Base-by-base conservation (phyloP, 805 yeast species). In the Saccharomycopsis oosterbeekiorum region DNA sequence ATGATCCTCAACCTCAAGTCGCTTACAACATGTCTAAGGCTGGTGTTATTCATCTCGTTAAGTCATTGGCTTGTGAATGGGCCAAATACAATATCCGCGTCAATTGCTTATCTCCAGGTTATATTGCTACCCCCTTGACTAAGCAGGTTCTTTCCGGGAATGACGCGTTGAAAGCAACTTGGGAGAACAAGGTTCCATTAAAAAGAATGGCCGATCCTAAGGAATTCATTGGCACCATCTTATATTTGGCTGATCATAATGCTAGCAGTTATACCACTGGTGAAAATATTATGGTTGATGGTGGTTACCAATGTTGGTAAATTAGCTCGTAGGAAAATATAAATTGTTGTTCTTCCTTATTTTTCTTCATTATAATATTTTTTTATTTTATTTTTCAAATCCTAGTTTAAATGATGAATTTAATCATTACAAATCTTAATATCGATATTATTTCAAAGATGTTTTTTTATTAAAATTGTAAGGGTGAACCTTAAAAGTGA, bases 11-110 rank as follows among this genome's bases (percentile, higher is more conserved):
- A 74, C 87, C 87, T 12, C 88, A 84, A 73, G 74, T 79, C 64
- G 84, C 86, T 71, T 84, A 84, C 78, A 84, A 84, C 74, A 86
- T 85, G 75, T 81, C 87, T 68, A 84, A 84, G 77, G 88, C 89
- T 39, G 89, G 84, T 63, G 89, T 84, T 43, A 79, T 80, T 65
- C 89, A 84, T 73, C 77, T 84, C 73, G 83, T 78, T 68, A 77
- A 82, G 71, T 82, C 87, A n/a, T 78, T 84, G 66, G 87, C 88
- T 39, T 84, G 85, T 63, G 89, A 84, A 73, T 84, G 89, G 89
- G 88, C 89, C 59, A 82, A 81, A 63, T 80, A 80, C 76, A 79
- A 79, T 71, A 63, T 63, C 34, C 78, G 88, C 67, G 85, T 84
- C 68, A 84, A 84, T 78, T 78, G 86, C 59, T 79, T 84, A 70